phyloP scores from a whole-genome alignment of 352 stramenopile genomes.

The Phytophthora cryptogea region DNA sequence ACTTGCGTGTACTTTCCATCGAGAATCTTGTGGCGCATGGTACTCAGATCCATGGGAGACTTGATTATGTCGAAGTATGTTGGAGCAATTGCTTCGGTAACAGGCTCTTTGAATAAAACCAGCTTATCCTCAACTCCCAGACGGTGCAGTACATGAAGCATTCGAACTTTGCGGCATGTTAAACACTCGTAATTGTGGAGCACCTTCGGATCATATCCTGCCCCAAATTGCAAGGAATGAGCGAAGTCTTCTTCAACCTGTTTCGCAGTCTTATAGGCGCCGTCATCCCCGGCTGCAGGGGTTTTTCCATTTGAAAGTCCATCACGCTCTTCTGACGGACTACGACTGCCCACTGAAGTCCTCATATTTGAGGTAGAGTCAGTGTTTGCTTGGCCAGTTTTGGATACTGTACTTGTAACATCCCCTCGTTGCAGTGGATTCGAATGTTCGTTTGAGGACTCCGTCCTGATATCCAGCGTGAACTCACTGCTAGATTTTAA shows the following conservation, averaged over 20 bases:
- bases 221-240: conserved; percentile 58
- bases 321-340: conserved; percentile 31
- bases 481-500: conserved; percentile 42
- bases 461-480: conserved; percentile 51
- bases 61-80: conserved; percentile 95
- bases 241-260: conserved; percentile 72
- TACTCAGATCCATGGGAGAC: conserved; percentile 92
- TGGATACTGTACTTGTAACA: background rate
- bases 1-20: conserved; percentile 67
- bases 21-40: conserved; percentile 84
- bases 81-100: conserved; percentile 92
- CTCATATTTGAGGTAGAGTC: conserved; percentile 24
- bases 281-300: conserved; percentile 26
- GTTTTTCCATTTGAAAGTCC: conserved; percentile 13
- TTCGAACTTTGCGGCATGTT: conserved; percentile 77
- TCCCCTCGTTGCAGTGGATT: background rate
- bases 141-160: conserved; percentile 70
- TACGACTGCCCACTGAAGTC: conserved; percentile 21
- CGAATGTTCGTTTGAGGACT: conserved; percentile 28
- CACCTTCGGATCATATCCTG: conserved; percentile 66
- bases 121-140: conserved; percentile 80
- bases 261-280: conserved; percentile 48
- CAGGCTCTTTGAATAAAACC: conserved; percentile 93
- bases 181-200: conserved; percentile 87
- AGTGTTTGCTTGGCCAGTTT: background rate